Evolutionary conservation across 257 asterid genomes (phyloP).

Genomic region (Nicotiana otophora): DNA sequence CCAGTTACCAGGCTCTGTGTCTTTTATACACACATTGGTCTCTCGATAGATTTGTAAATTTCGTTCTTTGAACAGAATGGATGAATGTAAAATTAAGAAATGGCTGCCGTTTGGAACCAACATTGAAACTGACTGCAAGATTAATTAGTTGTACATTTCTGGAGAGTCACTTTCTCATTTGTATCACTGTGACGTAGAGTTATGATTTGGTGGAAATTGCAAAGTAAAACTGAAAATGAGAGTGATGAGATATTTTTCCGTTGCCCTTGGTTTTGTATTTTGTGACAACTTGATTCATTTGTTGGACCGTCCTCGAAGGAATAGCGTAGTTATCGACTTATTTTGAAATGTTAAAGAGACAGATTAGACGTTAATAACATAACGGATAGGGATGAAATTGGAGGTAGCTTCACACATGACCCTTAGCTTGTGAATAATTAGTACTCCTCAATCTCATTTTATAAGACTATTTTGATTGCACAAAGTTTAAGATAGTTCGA

Average conservation of each 20-base stretch:
- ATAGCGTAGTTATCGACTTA: too few relatives aligned
- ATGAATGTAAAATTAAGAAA: too few relatives aligned
- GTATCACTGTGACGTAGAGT: background rate
- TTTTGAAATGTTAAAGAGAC: too few relatives aligned
- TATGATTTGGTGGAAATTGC: background rate
- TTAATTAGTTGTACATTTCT: background rate
- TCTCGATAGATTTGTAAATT: too few relatives aligned
- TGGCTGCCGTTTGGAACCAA: background rate
- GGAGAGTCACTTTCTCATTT: background rate
- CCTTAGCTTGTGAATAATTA: too few relatives aligned
- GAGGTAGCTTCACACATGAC: too few relatives aligned
- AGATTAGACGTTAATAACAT: too few relatives aligned
- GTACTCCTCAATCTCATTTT: too few relatives aligned
- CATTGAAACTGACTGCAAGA: background rate
- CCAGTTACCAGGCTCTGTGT: conserved; percentile 6
- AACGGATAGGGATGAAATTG: too few relatives aligned
- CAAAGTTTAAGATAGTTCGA: too few relatives aligned
- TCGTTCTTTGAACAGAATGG: background rate
- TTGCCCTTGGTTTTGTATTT: background rate
- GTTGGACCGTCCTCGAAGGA: conserved; percentile 4
- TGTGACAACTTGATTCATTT: background rate
- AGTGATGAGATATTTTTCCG: background rate
- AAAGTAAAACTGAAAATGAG: background rate
- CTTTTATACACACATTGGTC: conserved; percentile 17
- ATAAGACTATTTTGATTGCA: too few relatives aligned